Conservation (phyloP, 2,329 filamentous ascomycete genomes). For the Arthroderma sp. region DNA sequence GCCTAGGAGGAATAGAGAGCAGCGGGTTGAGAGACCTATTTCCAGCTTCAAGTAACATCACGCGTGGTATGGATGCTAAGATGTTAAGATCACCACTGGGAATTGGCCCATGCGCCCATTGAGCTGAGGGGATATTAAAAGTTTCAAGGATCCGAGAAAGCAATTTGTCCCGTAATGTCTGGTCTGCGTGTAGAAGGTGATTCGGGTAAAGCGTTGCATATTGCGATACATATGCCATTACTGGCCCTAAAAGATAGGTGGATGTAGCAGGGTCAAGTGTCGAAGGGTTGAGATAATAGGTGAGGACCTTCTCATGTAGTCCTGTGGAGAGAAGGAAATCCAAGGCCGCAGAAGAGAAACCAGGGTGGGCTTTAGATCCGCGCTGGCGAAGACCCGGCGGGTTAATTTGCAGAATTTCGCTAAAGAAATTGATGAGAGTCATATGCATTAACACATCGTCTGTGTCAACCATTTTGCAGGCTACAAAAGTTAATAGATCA, state of each 20-base stretch:
- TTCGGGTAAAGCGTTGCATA: constrained; percentile 44
- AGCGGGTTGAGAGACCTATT: constrained; percentile 31
- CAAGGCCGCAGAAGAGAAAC: constrained; percentile 31
- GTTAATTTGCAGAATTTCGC: constrained; percentile 37
- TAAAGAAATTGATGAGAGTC: constrained; percentile 45
- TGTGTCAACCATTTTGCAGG: constrained; percentile 43
- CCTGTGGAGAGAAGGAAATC: constrained; percentile 40
- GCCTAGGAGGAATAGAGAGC: constrained; percentile 38
- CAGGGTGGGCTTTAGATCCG: constrained; percentile 19
- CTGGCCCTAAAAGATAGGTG: constrained; percentile 40
- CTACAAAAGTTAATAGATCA: constrained; percentile 43
- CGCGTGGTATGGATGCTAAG: constrained; percentile 44
- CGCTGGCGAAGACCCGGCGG: constrained; percentile 20
- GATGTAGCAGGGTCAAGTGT: constrained; percentile 38
- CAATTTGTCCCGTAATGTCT: constrained; percentile 32
- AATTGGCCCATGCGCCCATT: constrained; percentile 42
- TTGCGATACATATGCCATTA: constrained; percentile 45
- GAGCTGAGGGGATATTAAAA: constrained; percentile 31
- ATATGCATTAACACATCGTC: constrained; percentile 49
- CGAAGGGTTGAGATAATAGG: constrained; percentile 39
- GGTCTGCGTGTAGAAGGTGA: constrained; percentile 36
- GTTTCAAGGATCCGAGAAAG: constrained; percentile 35
- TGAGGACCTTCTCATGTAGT: constrained; percentile 38
- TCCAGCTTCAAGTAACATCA: constrained; percentile 36
- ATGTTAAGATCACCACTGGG: constrained; percentile 44